These are phyloP conservation scores for Polyporus arcularius DNA, from an alignment of 768 basidiomycete genomes.

Conservation along the genomic window DNA sequence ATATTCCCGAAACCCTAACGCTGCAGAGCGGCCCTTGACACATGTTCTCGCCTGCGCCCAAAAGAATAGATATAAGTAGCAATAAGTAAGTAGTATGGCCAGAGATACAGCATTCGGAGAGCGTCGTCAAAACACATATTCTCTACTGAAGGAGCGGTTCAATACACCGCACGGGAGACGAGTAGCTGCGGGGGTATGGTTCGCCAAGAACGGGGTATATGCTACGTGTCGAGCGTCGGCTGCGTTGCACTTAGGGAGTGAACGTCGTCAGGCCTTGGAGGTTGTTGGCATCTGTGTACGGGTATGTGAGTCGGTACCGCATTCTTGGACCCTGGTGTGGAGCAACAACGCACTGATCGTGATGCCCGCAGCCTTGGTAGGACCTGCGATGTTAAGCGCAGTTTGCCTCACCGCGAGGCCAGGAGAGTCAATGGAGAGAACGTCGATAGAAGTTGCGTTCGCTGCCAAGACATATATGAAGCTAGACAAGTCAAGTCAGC, in stretches of 20 bases:
- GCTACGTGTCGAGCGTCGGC: neutral
- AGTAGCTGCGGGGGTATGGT: neutral
- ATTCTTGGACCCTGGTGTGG: neutral
- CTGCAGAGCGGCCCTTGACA: too few relatives aligned
- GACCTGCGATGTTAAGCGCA: slow-evolving; percentile 34
- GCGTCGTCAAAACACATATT: too few relatives aligned
- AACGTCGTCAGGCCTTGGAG: slow-evolving; percentile 41
- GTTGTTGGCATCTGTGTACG: slow-evolving; percentile 31
- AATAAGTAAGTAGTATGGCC: neutral
- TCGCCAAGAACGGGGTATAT: neutral
- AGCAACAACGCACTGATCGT: slow-evolving; percentile 34
- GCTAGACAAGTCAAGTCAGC: slow-evolving; percentile 24
- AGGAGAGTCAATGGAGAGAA: slow-evolving; percentile 39
- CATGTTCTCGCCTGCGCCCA: too few relatives aligned
- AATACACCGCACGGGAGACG: too few relatives aligned
- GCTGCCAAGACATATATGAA: slow-evolving; percentile 44
- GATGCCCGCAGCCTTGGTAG: slow-evolving; percentile 34
- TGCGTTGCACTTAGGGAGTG: slow-evolving; percentile 7
- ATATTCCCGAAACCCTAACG: neutral
- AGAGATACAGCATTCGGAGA: too few relatives aligned
- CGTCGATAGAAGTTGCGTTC: slow-evolving; percentile 41
- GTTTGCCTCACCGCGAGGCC: slow-evolving; percentile 36
- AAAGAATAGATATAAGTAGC: too few relatives aligned
- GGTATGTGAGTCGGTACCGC: too few relatives aligned
- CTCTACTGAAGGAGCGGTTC: too few relatives aligned